A percentile compares a stretch with the other conserved stretches of the same genome.
Evolutionary conservation across 225 moss, liverwort and hornwort species (phyloP).

Genomic region (Ulota crispa): DNA sequence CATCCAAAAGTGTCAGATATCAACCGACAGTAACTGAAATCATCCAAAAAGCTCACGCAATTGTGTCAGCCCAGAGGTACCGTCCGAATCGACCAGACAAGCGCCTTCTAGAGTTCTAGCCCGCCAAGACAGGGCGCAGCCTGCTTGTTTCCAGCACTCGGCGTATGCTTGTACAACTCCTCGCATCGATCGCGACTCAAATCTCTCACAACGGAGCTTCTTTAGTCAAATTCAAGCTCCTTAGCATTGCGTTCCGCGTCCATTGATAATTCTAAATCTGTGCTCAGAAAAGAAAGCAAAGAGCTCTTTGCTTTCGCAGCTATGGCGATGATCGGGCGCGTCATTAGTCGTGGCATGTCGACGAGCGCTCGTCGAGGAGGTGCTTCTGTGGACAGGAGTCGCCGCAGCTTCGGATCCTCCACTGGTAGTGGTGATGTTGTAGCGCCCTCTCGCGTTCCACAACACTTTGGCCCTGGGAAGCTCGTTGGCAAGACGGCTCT

Average conservation of each 20-base stretch:
- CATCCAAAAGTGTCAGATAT: not conserved
- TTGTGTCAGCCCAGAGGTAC: not conserved
- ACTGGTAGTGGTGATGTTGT: not conserved
- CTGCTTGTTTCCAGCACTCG: not conserved
- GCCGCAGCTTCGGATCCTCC: constrained; percentile 34
- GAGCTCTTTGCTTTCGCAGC: not conserved
- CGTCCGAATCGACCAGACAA: not conserved
- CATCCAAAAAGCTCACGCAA: not conserved
- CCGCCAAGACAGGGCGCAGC: not conserved
- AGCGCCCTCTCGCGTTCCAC: constrained; percentile 21
- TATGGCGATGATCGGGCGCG: constrained; percentile 46
- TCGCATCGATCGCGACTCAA: not conserved
- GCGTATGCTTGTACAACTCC: constrained; percentile 1
- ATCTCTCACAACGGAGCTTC: not conserved
- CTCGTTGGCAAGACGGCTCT: constrained; percentile 60
- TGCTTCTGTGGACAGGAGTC: constrained; percentile 32
- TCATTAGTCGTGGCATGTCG: constrained; percentile 12
- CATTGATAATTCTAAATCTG: not conserved
- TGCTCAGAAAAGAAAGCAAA: not conserved
- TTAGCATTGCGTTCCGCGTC: not conserved
- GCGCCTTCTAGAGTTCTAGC: no score
- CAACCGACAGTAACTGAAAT: not conserved
- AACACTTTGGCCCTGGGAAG: constrained; percentile 58
- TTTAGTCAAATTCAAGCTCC: not conserved
- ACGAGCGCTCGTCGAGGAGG: constrained; percentile 18